A percentile compares a stretch with the other conserved stretches of the same genome.
These are phyloP conservation scores for Eucalyptus urophylla DNA, from an alignment of 345 rosid genomes.

Conservation along the genomic window DNA sequence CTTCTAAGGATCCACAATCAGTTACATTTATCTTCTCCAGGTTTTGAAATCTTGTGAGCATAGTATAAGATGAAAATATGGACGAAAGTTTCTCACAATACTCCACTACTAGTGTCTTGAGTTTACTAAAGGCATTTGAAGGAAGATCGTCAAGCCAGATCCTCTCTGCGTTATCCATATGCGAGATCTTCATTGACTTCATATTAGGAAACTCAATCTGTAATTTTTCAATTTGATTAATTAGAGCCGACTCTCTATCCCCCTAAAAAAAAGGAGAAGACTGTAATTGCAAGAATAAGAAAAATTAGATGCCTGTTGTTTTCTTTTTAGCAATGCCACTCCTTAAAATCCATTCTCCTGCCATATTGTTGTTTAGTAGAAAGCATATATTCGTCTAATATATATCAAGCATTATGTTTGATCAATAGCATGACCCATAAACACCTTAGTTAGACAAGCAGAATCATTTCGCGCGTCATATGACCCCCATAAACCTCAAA, in stretches of 20 bases:
- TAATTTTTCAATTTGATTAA: background rate
- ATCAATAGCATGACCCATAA: too few species aligned
- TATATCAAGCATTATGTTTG: too few species aligned
- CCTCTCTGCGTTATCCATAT: background rate
- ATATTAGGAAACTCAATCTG: background rate
- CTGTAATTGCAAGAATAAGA: too few species aligned
- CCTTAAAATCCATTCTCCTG: too few species aligned
- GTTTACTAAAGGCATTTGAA: background rate
- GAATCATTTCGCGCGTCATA: too few species aligned
- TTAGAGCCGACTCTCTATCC: background rate
- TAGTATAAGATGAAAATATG: background rate
- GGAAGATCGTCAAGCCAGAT: background rate
- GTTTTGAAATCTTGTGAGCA: background rate
- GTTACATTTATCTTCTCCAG: too few species aligned
- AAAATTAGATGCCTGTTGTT: rapidly evolving
- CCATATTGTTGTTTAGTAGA: too few species aligned
- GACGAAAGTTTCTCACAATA: background rate
- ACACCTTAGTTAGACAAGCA: too few species aligned
- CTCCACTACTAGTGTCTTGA: background rate
- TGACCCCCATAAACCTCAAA: too few species aligned
- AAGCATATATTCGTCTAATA: too few species aligned
- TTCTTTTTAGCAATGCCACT: too few species aligned
- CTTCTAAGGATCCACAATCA: too few species aligned
- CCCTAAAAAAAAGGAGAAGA: background rate
- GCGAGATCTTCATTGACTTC: background rate